Evolutionary conservation across 1,284 basidiomycete genomes (phyloP).

Genomic region (Ustanciosporium gigantosporum): DNA sequence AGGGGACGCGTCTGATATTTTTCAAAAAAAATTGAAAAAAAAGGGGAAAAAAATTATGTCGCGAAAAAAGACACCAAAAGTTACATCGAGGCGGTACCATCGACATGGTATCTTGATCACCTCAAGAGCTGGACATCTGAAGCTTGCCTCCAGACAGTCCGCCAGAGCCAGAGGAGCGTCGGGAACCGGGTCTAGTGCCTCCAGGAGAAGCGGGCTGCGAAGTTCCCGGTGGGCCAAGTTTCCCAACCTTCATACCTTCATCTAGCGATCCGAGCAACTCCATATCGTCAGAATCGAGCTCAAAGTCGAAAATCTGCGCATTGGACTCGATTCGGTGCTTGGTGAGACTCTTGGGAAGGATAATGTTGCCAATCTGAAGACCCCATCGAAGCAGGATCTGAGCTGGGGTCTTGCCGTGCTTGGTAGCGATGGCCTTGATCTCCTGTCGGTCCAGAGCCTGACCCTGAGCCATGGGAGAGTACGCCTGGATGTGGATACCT

Average conservation of each 20-base stretch:
- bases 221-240: constrained; percentile 55
- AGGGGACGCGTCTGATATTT: too few relatives aligned
- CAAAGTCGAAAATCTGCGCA: constrained; percentile 57
- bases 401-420: constrained; percentile 60
- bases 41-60: too few relatives aligned
- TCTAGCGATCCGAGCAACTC: constrained; percentile 45
- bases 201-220: constrained; percentile 54
- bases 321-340: constrained; percentile 58
- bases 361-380: constrained; percentile 53
- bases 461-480: constrained; percentile 60
- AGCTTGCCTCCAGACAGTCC: constrained; percentile 55
- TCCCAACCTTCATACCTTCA: constrained; percentile 57
- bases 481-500: constrained; percentile 58
- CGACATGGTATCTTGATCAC: too few relatives aligned
- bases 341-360: constrained; percentile 56
- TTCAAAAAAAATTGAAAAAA: too few relatives aligned
- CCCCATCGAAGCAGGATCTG: constrained; percentile 54
- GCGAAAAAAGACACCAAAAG: too few relatives aligned
- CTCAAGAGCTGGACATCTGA: constrained; percentile 42
- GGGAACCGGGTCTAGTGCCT: constrained; percentile 48
- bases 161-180: constrained; percentile 49
- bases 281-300: constrained; percentile 56
- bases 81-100: too few relatives aligned
- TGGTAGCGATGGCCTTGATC: constrained; percentile 56
- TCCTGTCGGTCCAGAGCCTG: constrained; percentile 55